These are phyloP conservation scores for Dalbergia oliveri DNA, from an alignment of 306 rosid species.

Conservation along the genomic window DNA sequence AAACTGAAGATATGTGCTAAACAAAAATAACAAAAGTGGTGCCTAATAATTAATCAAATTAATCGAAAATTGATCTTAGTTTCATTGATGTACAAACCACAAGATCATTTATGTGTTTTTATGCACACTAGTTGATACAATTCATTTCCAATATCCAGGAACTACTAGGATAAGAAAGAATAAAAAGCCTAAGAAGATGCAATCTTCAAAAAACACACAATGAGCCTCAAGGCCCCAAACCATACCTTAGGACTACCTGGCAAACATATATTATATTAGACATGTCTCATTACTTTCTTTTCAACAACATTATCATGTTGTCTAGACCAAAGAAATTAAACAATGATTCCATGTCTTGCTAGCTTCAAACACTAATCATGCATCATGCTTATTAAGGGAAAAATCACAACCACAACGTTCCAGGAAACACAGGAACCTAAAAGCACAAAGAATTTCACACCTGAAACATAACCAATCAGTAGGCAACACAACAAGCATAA, in stretches of 20 bases:
- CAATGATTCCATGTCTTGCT: constrained; percentile 73
- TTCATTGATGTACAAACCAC: constrained; percentile 15
- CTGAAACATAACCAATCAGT: constrained; percentile 43
- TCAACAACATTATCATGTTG: constrained; percentile 87
- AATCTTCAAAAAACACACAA: not conserved
- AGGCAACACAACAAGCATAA: constrained; percentile 7
- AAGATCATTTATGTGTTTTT: constrained; percentile 21
- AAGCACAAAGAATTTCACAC: constrained; percentile 91
- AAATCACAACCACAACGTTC: constrained; percentile 93
- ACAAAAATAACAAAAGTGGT: constrained; percentile 20
- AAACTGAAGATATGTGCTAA: constrained; percentile 16
- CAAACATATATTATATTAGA: constrained; percentile 80
- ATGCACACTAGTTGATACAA: constrained; percentile 20
- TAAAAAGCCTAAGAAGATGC: not conserved
- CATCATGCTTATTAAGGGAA: constrained; percentile 94
- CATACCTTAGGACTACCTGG: constrained; percentile 83
- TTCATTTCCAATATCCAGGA: not conserved
- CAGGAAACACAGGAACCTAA: constrained; percentile 91
- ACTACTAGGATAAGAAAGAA: not conserved
- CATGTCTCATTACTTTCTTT: constrained; percentile 78
- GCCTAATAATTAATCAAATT: not conserved
- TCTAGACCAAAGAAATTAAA: constrained; percentile 97
- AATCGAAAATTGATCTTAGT: constrained; percentile 14
- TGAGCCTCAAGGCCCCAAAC: constrained; percentile 38
- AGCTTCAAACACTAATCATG: constrained; percentile 94